These are phyloP conservation scores for Aspergillus baeticus DNA, from an alignment of 495 filamentous ascomycete genomes.

Conservation along the genomic window DNA sequence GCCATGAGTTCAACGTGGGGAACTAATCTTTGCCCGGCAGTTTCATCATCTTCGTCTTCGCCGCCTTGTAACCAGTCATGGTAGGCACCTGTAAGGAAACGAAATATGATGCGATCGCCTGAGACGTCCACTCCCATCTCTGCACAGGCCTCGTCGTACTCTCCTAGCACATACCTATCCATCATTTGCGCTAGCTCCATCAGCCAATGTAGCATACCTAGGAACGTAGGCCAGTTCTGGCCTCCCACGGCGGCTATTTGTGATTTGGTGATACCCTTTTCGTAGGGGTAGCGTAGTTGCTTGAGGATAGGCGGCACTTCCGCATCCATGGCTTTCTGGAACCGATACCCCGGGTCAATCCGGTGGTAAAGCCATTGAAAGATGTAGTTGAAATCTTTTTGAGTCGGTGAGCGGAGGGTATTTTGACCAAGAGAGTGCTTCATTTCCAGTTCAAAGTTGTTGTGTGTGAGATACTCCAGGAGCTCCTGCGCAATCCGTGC, in stretches of 20 bases:
- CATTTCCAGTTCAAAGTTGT: constrained; percentile 97
- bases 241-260: constrained; percentile 92
- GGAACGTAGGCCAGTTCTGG: constrained; percentile 91
- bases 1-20: constrained; percentile 92
- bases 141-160: constrained; percentile 85
- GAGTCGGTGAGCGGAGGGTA: constrained; percentile 86
- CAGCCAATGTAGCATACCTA: constrained; percentile 96
- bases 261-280: constrained; percentile 89
- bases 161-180: constrained; percentile 68
- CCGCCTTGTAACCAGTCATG: constrained; percentile 80
- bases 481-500: constrained; percentile 82
- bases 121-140: constrained; percentile 84
- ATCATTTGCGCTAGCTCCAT: constrained; percentile 95
- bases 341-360: constrained; percentile 88
- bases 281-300: constrained; percentile 90
- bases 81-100: constrained; percentile 86
- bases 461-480: constrained; percentile 82
- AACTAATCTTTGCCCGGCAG: constrained; percentile 67
- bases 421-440: constrained; percentile 86
- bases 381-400: constrained; percentile 95
- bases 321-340: constrained; percentile 87
- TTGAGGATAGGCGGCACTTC: constrained; percentile 91
- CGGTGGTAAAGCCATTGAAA: constrained; percentile 97
- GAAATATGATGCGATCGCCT: constrained; percentile 88
- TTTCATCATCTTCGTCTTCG: constrained; percentile 82